These are phyloP conservation scores for Zea luxurians DNA, from an alignment of 176 grass and related monocot species.

Conservation along the genomic window DNA sequence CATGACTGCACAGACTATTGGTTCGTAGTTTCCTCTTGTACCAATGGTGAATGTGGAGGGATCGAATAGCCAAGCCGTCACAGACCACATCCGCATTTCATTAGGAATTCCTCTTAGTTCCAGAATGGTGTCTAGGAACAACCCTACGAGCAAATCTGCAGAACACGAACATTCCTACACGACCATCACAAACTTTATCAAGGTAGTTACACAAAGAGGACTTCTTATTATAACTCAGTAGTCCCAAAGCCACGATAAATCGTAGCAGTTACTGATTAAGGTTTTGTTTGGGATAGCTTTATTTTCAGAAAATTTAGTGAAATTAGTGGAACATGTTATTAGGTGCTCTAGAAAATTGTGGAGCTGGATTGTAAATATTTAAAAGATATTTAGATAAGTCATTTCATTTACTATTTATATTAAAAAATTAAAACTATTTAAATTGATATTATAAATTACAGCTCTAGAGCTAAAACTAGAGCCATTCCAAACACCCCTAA, in stretches of 20 bases:
- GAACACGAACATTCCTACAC: slow-evolving; percentile 13
- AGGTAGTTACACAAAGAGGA: slow-evolving; percentile 2
- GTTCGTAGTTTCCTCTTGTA: slow-evolving; percentile 92
- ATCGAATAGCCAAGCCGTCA: slow-evolving; percentile 81
- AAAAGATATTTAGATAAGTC: too few relatives aligned
- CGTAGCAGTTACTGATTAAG: slow-evolving; percentile 2
- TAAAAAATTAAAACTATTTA: too few relatives aligned
- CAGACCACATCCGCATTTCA: slow-evolving; percentile 61
- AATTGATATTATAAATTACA: too few relatives aligned
- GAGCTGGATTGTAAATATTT: too few relatives aligned
- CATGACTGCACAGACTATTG: slow-evolving; percentile 74
- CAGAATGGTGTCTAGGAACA: slow-evolving; percentile 67
- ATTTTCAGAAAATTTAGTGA: too few relatives aligned
- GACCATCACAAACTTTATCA: not conserved
- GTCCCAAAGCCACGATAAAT: not conserved
- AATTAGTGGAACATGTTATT: too few relatives aligned
- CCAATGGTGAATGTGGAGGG: slow-evolving; percentile 96
- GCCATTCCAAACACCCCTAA: too few relatives aligned
- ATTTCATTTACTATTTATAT: too few relatives aligned
- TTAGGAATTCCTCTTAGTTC: slow-evolving; percentile 64
- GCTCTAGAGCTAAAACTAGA: too few relatives aligned
- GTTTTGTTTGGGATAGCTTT: too few relatives aligned
- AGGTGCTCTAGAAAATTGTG: too few relatives aligned
- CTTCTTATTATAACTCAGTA: not conserved
- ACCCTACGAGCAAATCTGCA: slow-evolving; percentile 86